Evolutionary conservation across 2,329 filamentous ascomycete species (phyloP).

Genomic region (Mariannaea sp.): DNA sequence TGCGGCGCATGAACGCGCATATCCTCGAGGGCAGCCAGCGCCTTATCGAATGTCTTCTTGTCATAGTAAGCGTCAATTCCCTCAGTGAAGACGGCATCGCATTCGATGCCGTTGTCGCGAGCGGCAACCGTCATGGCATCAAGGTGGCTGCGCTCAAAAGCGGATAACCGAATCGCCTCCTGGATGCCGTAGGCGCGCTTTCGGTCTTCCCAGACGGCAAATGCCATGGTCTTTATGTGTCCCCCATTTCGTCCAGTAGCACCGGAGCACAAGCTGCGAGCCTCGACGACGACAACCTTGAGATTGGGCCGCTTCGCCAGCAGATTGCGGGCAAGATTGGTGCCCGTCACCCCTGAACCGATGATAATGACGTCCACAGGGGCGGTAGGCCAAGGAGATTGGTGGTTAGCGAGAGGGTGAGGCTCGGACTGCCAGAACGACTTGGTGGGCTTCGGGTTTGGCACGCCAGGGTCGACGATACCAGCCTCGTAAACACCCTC

Average conservation of each 20-base stretch:
- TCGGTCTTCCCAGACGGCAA: conserved; percentile 21
- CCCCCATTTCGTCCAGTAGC: conserved; percentile 47
- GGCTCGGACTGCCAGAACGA: conserved; percentile 44
- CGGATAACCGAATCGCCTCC: conserved; percentile 32
- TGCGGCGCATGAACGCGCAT: conserved; percentile 20
- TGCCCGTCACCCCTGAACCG: conserved; percentile 29
- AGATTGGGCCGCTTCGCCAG: conserved; percentile 31
- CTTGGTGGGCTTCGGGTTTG: conserved; percentile 36
- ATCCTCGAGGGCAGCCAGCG: conserved; percentile 21
- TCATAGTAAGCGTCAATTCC: conserved; percentile 21
- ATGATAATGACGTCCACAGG: conserved; percentile 31
- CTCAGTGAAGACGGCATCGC: conserved; percentile 20
- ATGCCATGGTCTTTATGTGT: conserved; percentile 30
- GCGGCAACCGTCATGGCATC: conserved; percentile 28
- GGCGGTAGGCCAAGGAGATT: conserved; percentile 24
- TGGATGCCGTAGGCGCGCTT: conserved; percentile 29
- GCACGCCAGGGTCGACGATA: conserved; percentile 32
- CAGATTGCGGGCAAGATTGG: conserved; percentile 20
- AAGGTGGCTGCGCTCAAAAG: conserved; percentile 32
- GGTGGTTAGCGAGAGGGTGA: conserved; percentile 38
- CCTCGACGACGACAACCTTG: conserved; percentile 42
- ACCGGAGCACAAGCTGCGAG: conserved; percentile 41
- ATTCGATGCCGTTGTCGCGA: conserved; percentile 23
- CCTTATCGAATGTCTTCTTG: conserved; percentile 19
- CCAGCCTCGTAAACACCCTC: conserved; percentile 20